Conservation (phyloP, 768 basidiomycete species). For the Brasilioporus rufonigricans region DNA sequence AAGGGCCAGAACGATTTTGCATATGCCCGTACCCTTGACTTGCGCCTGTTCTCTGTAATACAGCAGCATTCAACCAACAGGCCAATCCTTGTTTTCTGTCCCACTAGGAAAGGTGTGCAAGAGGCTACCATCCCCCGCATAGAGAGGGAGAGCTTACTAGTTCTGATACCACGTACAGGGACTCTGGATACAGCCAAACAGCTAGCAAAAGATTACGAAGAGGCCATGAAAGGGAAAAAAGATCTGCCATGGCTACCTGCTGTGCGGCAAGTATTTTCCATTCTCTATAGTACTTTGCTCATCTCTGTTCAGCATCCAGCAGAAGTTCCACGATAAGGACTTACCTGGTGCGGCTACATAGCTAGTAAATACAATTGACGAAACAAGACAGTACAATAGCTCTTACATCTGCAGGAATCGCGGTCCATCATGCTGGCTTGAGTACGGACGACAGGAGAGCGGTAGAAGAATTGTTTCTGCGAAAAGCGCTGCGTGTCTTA, state of each 20-base stretch:
- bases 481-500: slow-evolving; percentile 61
- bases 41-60: slow-evolving; percentile 68
- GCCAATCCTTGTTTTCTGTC: slow-evolving; percentile 84
- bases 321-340: slow-evolving; percentile 63
- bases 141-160: neutral
- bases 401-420: slow-evolving; percentile 72
- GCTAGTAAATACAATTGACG: neutral
- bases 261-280: slow-evolving; percentile 38
- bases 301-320: slow-evolving; percentile 44
- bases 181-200: slow-evolving; percentile 71
- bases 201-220: slow-evolving; percentile 68
- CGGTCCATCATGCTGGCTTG: slow-evolving; percentile 91
- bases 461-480: slow-evolving; percentile 72
- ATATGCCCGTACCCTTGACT: slow-evolving; percentile 70
- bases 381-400: slow-evolving; percentile 36
- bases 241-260: slow-evolving; percentile 70
- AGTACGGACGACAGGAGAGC: slow-evolving; percentile 65
- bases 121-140: neutral
- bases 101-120: slow-evolving; percentile 76
- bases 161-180: slow-evolving; percentile 35
- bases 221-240: slow-evolving; percentile 47
- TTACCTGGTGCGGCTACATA: slow-evolving; percentile 40
- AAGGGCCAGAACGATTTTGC: slow-evolving; percentile 75
- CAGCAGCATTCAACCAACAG: slow-evolving; percentile 73
- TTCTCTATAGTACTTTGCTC: neutral